These are phyloP conservation scores for Hyphopichia burtonii DNA, from an alignment of 1,139 yeast species.

Conservation along the genomic window DNA sequence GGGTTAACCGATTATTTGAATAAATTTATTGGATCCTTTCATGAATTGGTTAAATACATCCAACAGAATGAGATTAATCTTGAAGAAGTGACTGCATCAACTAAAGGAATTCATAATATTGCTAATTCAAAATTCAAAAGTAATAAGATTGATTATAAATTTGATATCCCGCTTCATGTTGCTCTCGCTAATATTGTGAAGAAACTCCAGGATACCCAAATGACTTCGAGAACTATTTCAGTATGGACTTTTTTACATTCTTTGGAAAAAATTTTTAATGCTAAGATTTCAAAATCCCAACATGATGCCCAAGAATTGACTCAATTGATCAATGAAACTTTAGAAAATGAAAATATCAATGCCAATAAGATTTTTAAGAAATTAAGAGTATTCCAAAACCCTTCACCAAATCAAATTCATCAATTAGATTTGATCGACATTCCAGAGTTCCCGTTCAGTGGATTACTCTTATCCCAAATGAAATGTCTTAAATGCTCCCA, in stretches of 20 bases:
- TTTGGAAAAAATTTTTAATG: conserved; percentile 73
- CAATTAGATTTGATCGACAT: conserved; percentile 27
- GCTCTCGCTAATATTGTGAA: conserved; percentile 55
- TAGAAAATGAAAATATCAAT: conserved; percentile 62
- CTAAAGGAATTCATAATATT: conserved; percentile 9
- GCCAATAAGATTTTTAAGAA: conserved; percentile 35
- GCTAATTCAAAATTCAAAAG: conserved; percentile 26
- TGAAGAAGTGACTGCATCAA: conserved; percentile 15
- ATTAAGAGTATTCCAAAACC: conserved; percentile 7
- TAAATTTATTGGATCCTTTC: conserved; percentile 29
- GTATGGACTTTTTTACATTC: conserved; percentile 79
- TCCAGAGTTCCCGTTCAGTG: conserved; percentile 75
- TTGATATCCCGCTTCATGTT: conserved; percentile 51
- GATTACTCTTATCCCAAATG: conserved; percentile 64
- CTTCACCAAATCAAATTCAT: conserved; percentile 7
- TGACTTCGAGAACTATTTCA: conserved; percentile 54
- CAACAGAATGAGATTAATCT: conserved; percentile 20
- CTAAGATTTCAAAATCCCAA: conserved; percentile 76
- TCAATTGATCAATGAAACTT: conserved; percentile 74
- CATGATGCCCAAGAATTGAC: conserved; percentile 95
- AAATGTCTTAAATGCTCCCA: conserved; percentile 67
- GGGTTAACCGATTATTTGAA: conserved; percentile 62
- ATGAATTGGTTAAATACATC: conserved; percentile 28
- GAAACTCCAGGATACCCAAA: conserved; percentile 64
- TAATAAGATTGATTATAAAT: conserved; percentile 20